Percentiles rank a stretch among this genome's conserved stretches.
Conservation (phyloP, 78 protist species). For the Cyanophora paradoxa region DNA sequence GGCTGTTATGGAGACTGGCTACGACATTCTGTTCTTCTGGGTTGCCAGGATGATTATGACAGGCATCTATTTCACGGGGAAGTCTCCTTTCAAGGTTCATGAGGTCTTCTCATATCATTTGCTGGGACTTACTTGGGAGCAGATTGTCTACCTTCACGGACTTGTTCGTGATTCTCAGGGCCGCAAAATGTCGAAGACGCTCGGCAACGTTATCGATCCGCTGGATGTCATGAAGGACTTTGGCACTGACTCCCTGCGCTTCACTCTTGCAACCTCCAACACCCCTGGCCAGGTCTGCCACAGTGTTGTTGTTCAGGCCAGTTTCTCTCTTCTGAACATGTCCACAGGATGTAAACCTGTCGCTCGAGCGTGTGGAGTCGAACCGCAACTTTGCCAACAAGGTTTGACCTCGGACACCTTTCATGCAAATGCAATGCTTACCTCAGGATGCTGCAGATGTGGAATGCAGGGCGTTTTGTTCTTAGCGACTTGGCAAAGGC, state of each 20-base stretch:
- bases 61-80: not conserved
- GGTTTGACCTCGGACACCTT: slow-evolving; percentile 74
- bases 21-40: slow-evolving; percentile 99
- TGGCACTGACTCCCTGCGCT: slow-evolving; percentile 87
- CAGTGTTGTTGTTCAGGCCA: too few species aligned
- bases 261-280: slow-evolving; percentile 42
- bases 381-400: slow-evolving; percentile 80
- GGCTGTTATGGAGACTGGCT: slow-evolving; percentile 94
- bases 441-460: not conserved
- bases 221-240: slow-evolving; percentile 62
- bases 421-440: slow-evolving; percentile 1
- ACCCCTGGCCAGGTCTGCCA: slow-evolving; percentile 11
- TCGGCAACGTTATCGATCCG: slow-evolving; percentile 91
- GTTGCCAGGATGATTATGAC: slow-evolving; percentile 99
- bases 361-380: slow-evolving; percentile 45
- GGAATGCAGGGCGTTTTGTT: not conserved
- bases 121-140: not conserved
- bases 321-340: too few species aligned
- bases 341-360: slow-evolving; percentile 11
- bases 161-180: slow-evolving; percentile 90
- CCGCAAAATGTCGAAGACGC: slow-evolving; percentile 91
- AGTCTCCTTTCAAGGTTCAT: slow-evolving; percentile 29
- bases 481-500: not conserved
- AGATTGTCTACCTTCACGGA: slow-evolving; percentile 36
- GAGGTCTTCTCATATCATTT: not conserved